Evolutionary conservation across 2,329 filamentous ascomycete species (phyloP).

Genomic region (Diaporthe batatas): DNA sequence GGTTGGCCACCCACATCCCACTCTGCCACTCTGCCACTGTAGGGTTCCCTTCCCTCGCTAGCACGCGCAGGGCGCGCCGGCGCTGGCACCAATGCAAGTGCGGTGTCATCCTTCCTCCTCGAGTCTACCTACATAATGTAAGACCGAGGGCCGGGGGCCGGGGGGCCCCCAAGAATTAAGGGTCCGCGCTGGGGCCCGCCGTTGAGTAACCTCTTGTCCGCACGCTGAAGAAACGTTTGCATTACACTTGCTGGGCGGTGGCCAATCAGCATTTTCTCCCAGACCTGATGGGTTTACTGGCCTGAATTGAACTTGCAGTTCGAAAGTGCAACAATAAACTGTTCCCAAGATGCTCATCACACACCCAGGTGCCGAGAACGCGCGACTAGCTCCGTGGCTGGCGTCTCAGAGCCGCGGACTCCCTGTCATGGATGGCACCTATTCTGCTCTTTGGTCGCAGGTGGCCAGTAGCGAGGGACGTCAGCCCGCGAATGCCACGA

Average conservation of each 20-base stretch:
- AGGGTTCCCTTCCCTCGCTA: slow-evolving; percentile 13
- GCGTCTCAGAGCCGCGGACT: not conserved
- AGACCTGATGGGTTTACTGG: not conserved
- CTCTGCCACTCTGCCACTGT: not conserved
- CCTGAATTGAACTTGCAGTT: not conserved
- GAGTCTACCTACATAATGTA: not conserved
- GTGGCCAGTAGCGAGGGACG: not conserved
- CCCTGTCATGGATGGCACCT: too few relatives aligned
- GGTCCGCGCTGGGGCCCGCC: slow-evolving; percentile 3
- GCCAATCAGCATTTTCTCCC: not conserved
- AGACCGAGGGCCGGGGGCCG: not conserved
- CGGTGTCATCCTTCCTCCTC: slow-evolving; percentile 17
- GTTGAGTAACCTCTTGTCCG: not conserved
- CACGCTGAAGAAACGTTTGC: not conserved
- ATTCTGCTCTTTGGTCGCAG: too few relatives aligned
- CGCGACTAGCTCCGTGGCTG: not conserved
- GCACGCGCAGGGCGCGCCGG: slow-evolving; percentile 1
- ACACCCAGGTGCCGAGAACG: not conserved
- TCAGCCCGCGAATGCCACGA: not conserved
- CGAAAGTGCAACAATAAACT: too few relatives aligned
- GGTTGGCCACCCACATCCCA: too few relatives aligned
- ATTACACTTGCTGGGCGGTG: not conserved
- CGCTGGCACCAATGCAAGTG: slow-evolving; percentile 25
- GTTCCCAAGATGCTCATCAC: too few relatives aligned
- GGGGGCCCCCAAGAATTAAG: not conserved